These are phyloP conservation scores for Metrosideros polymorpha DNA, from an alignment of 441 rosid species.

Conservation along the genomic window DNA sequence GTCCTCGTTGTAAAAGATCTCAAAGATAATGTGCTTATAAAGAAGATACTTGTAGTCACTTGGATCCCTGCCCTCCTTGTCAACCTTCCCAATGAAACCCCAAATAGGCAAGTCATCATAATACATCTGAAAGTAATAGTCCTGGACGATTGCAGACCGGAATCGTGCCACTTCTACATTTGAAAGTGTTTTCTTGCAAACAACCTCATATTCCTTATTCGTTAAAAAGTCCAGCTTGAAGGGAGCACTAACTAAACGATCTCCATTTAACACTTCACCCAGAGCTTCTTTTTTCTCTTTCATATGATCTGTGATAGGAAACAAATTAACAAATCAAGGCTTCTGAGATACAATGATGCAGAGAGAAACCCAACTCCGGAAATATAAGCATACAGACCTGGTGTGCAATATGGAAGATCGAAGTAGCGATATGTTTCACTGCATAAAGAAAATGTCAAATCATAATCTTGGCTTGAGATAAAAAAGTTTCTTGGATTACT, in stretches of 20 bases:
- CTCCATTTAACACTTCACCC: slow-evolving; percentile 22
- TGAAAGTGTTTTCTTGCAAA: slow-evolving; percentile 5
- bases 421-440: slow-evolving; percentile 22
- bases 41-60: slow-evolving; percentile 1
- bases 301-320: slow-evolving; percentile 2
- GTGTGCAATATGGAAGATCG: slow-evolving; percentile 14
- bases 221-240: slow-evolving; percentile 10
- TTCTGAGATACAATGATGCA: background rate
- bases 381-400: slow-evolving; percentile 7
- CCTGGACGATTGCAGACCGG: slow-evolving; percentile 13
- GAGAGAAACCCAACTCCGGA: background rate
- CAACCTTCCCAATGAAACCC: slow-evolving; percentile 24
- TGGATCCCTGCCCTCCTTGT: slow-evolving; percentile 19
- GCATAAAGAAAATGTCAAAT: background rate
- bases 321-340: background rate
- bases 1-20: background rate
- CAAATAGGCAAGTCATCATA: slow-evolving; percentile 23
- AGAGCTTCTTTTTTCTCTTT: slow-evolving; percentile 23
- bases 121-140: slow-evolving; percentile 23
- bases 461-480: background rate
- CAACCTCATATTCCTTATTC: slow-evolving; percentile 8
- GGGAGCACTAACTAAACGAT: slow-evolving; percentile 19
- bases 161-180: slow-evolving; percentile 16
- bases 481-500: background rate
- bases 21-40: background rate